These are phyloP conservation scores for Debaryomyces nepalensis DNA, from an alignment of 1,139 yeast species.

Conservation along the genomic window DNA sequence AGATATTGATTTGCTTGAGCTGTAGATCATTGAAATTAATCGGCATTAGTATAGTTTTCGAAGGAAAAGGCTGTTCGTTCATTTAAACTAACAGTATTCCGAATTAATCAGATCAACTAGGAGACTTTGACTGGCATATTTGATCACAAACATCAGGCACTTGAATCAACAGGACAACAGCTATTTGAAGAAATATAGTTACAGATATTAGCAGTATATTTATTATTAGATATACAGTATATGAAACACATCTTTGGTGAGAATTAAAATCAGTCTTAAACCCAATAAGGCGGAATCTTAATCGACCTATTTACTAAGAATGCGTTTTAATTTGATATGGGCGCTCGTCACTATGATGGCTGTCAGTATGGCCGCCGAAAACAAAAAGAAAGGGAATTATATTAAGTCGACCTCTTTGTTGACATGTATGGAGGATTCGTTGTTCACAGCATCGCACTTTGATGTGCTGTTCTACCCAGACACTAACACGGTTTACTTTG, in stretches of 20 bases:
- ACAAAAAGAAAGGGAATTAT: slow-evolving; percentile 28
- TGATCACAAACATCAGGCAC: neutral
- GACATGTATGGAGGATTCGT: slow-evolving; percentile 92
- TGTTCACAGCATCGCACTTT: slow-evolving; percentile 84
- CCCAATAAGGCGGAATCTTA: no score
- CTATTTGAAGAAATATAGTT: neutral
- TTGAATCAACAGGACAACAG: no score
- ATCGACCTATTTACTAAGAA: no score
- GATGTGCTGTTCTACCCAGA: slow-evolving; percentile 74
- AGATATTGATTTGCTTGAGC: slow-evolving; percentile 1
- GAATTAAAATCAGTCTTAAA: no score
- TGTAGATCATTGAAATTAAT: neutral
- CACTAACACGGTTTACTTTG: slow-evolving; percentile 64
- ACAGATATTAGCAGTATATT: neutral
- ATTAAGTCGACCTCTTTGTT: slow-evolving; percentile 74
- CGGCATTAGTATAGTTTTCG: slow-evolving; percentile 1
- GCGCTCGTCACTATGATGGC: slow-evolving; percentile 13
- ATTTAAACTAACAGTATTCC: neutral
- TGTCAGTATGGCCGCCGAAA: slow-evolving; percentile 12
- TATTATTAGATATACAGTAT: neutral
- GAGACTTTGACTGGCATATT: neutral
- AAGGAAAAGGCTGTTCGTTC: neutral
- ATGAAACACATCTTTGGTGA: no score
- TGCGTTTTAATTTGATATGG: slow-evolving; percentile 15
- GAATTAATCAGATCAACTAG: neutral